These are phyloP conservation scores for Ustulina deusta DNA, from an alignment of 2,329 filamentous ascomycete species.

Conservation along the genomic window DNA sequence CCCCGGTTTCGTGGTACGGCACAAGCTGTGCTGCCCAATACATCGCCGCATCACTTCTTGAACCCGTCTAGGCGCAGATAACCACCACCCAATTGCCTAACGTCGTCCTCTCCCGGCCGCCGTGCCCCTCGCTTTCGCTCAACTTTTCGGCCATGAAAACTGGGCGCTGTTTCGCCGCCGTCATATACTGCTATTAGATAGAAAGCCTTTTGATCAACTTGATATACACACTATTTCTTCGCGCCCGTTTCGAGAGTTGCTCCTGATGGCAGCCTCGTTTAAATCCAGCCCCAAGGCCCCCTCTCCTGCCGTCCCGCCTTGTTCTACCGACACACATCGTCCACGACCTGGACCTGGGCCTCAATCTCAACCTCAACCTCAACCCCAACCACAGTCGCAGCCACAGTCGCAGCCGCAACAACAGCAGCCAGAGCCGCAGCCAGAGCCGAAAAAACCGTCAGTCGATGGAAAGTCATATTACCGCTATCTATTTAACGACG, in stretches of 20 bases:
- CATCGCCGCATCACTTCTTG: conserved; percentile 33
- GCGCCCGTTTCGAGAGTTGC: conserved; percentile 44
- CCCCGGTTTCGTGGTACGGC: conserved; percentile 44
- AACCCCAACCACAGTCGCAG: conserved; percentile 27
- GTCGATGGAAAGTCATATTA: conserved; percentile 61
- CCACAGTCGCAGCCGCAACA: conserved; percentile 32
- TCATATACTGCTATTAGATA: conserved; percentile 23
- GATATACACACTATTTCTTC: conserved; percentile 8
- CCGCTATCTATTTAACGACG: conserved; percentile 74
- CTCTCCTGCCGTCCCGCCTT: conserved; percentile 34
- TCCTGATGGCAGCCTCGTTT: conserved; percentile 35
- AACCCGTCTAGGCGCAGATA: conserved; percentile 29
- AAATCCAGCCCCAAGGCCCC: conserved; percentile 42
- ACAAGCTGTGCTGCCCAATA: conserved; percentile 43
- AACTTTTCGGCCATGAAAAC: conserved; percentile 37
- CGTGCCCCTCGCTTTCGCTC: conserved; percentile 14
- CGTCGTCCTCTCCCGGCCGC: conserved; percentile 10
- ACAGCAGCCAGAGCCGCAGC: conserved; percentile 30
- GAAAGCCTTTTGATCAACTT: background rate
- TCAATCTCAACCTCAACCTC: conserved; percentile 31
- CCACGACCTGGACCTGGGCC: conserved; percentile 31
- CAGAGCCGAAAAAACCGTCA: conserved; percentile 37
- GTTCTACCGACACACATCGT: conserved; percentile 31
- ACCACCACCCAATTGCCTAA: conserved; percentile 20
- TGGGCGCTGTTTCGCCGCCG: conserved; percentile 31